phyloP scores from a whole-genome alignment of 345 rosid species.

The Hirschfeldia incana region DNA sequence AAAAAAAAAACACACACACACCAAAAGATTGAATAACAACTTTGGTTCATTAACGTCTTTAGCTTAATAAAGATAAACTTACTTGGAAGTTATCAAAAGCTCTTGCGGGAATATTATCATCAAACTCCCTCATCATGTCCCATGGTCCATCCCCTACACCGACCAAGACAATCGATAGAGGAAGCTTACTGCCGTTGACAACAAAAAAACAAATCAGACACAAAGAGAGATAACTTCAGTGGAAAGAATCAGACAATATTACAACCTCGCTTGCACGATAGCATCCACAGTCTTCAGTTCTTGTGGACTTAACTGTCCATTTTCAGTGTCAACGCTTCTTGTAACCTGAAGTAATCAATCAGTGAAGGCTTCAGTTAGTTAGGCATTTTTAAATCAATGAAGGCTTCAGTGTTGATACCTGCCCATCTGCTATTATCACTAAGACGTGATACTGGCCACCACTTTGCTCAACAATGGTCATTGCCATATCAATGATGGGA shows the following conservation, averaged over 20 bases:
- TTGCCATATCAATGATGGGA: constrained; percentile 89
- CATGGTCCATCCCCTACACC: constrained; percentile 99
- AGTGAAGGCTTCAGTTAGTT: background rate
- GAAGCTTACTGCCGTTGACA: constrained; percentile 52
- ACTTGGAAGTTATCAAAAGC: constrained; percentile 98
- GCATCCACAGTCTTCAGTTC: constrained; percentile 92
- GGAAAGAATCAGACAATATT: constrained; percentile 4
- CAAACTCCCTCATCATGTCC: constrained; percentile 97
- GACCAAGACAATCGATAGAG: constrained; percentile 78
- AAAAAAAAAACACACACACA: background rate
- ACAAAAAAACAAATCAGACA: background rate
- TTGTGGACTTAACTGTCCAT: constrained; percentile 81
- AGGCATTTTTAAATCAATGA: background rate
- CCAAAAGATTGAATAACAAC: background rate
- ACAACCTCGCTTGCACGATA: constrained; percentile 88
- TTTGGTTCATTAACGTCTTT: background rate
- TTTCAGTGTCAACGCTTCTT: constrained; percentile 75
- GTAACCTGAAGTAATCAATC: constrained; percentile 60
- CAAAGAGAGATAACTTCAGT: constrained; percentile 6
- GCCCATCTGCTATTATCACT: constrained; percentile 96
- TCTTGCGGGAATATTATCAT: constrained; percentile 92
- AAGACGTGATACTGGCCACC: constrained; percentile 94
- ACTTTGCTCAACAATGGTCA: constrained; percentile 85
- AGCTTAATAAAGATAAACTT: constrained; percentile 1
- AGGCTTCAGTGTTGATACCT: constrained; percentile 51